These are phyloP conservation scores for Monosporascus sp. DNA, from an alignment of 2,329 filamentous ascomycete species.

Conservation along the genomic window DNA sequence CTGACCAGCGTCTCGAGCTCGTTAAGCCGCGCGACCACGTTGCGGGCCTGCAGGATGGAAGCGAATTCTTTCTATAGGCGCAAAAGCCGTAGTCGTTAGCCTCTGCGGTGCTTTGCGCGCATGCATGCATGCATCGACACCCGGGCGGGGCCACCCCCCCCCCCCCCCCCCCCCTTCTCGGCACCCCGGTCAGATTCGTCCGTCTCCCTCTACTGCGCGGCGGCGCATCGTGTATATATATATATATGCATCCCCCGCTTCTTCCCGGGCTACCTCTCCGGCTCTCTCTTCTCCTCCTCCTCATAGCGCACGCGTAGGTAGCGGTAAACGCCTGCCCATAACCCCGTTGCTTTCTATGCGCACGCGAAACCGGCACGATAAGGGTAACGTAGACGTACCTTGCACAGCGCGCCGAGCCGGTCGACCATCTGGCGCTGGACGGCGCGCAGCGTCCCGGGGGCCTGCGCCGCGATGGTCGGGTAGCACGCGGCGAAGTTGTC, in stretches of 20 bases:
- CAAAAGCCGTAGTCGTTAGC: neutral
- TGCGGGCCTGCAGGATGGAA: constrained; percentile 43
- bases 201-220: no score
- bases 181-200: neutral
- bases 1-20: constrained; percentile 51
- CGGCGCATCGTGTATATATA: no score
- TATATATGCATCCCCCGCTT: no score
- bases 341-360: no score
- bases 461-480: constrained; percentile 49
- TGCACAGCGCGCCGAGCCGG: constrained; percentile 48
- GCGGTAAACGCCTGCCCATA: no score
- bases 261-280: no score
- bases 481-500: constrained; percentile 57
- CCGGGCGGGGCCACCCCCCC: no score
- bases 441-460: constrained; percentile 45
- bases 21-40: constrained; percentile 54
- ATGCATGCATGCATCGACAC: neutral
- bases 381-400: constrained; percentile 31
- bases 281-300: no score
- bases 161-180: constrained; percentile 1
- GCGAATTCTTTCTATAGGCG: constrained; percentile 50
- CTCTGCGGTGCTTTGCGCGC: neutral
- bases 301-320: no score
- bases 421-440: constrained; percentile 56
- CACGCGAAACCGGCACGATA: no score